Evolutionary conservation across 1,139 yeast species (phyloP).

Genomic region (Debaryomyces udenii): DNA sequence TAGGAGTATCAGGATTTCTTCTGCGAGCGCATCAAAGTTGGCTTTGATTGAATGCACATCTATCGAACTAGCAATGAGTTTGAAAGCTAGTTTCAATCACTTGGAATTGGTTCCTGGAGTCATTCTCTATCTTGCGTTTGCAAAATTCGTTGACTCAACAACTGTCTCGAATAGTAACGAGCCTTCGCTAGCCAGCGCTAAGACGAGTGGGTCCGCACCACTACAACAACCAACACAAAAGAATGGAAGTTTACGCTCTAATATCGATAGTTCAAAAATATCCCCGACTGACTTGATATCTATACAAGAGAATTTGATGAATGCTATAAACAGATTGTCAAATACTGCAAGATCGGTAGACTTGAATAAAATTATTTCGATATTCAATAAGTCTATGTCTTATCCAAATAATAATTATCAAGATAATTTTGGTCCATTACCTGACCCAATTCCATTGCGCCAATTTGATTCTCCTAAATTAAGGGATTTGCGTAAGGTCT

Average conservation of each 20-base stretch:
- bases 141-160: constrained; percentile 49
- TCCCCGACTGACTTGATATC: constrained; percentile 29
- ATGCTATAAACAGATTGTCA: constrained; percentile 24
- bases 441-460: constrained; percentile 63
- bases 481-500: constrained; percentile 56
- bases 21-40: constrained; percentile 41
- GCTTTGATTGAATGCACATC: constrained; percentile 76
- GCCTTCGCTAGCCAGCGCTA: not conserved
- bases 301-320: constrained; percentile 29
- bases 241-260: constrained; percentile 4
- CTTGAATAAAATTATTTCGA: constrained; percentile 33
- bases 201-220: not conserved
- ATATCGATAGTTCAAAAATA: constrained; percentile 16
- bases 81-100: constrained; percentile 76
- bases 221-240: constrained; percentile 1
- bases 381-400: constrained; percentile 34
- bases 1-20: constrained; percentile 55
- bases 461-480: constrained; percentile 88
- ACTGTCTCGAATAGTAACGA: not conserved
- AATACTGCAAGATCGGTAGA: constrained; percentile 26
- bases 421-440: constrained; percentile 67
- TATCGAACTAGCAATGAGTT: constrained; percentile 75
- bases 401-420: constrained; percentile 41
- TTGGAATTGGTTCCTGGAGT: constrained; percentile 79
- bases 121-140: constrained; percentile 67